Evolutionary conservation across 495 filamentous ascomycete genomes (phyloP).

Genomic region (Annulohypoxylon maeteangense): DNA sequence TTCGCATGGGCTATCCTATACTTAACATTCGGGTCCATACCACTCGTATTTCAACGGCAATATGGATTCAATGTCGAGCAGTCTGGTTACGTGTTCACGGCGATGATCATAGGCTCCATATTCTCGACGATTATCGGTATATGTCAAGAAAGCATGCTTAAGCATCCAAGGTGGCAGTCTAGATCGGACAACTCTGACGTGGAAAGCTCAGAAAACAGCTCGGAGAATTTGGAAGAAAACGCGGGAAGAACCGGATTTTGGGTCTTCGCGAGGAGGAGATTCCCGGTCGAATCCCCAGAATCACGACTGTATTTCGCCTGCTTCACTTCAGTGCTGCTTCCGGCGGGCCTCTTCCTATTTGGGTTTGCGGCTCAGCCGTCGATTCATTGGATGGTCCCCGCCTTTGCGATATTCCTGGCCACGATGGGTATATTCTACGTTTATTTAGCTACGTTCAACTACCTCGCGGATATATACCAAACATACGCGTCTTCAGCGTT

Average conservation of each 20-base stretch:
- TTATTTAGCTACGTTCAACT: constrained; percentile 93
- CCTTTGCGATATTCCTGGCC: constrained; percentile 74
- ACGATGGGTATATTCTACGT: constrained; percentile 91
- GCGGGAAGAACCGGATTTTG: constrained; percentile 40
- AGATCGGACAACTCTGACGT: constrained; percentile 54
- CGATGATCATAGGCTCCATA: constrained; percentile 74
- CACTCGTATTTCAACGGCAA: constrained; percentile 76
- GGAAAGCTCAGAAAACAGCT: constrained; percentile 14
- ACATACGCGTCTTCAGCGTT: constrained; percentile 85
- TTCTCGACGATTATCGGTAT: constrained; percentile 79
- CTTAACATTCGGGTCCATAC: constrained; percentile 81
- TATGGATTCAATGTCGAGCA: constrained; percentile 76
- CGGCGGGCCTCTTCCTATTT: constrained; percentile 76
- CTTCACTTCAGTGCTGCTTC: constrained; percentile 70
- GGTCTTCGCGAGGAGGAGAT: constrained; percentile 51
- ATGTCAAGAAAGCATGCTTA: constrained; percentile 68
- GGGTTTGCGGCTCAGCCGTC: constrained; percentile 77
- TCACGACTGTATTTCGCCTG: constrained; percentile 85
- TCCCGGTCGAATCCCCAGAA: constrained; percentile 71
- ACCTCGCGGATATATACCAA: constrained; percentile 91
- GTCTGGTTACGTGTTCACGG: constrained; percentile 75
- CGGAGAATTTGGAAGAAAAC: constrained; percentile 11
- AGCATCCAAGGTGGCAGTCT: constrained; percentile 54
- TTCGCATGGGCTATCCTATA: constrained; percentile 94
- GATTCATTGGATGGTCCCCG: constrained; percentile 81